Conservation (phyloP, 139 green algal genomes). For the Tetradesmus obliquus region DNA sequence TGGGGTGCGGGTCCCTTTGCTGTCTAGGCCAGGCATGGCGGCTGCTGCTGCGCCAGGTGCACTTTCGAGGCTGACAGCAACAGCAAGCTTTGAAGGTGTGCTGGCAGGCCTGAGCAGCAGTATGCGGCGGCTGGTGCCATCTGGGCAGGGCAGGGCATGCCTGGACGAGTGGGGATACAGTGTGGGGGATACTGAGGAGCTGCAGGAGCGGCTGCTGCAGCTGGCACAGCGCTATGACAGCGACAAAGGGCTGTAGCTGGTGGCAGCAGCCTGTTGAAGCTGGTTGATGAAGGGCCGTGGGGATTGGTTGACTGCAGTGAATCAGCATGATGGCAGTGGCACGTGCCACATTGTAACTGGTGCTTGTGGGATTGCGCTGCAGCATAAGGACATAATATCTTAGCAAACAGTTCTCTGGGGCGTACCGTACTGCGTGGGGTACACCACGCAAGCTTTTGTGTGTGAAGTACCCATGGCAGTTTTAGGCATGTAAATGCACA, state of each 20-base stretch:
- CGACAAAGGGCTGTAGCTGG: neutral
- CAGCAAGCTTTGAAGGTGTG: conserved; percentile 35
- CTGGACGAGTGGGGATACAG: conserved; percentile 45
- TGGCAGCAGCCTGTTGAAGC: too few relatives aligned
- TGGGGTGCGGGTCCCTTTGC: neutral
- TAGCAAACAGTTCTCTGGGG: too few relatives aligned
- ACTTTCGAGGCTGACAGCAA: conserved; percentile 45
- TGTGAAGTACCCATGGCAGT: too few relatives aligned
- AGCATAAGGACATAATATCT: too few relatives aligned
- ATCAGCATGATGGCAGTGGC: too few relatives aligned
- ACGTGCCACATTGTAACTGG: too few relatives aligned
- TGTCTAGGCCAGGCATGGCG: neutral
- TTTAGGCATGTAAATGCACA: too few relatives aligned
- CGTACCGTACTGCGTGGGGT: too few relatives aligned
- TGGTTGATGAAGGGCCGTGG: too few relatives aligned
- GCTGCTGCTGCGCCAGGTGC: neutral
- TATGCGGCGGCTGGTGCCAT: neutral
- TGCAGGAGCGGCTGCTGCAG: conserved; percentile 18
- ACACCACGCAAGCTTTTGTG: too few relatives aligned
- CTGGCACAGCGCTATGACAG: neutral
- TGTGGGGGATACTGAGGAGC: conserved; percentile 8
- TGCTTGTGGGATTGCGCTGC: too few relatives aligned
- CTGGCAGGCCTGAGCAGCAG: neutral
- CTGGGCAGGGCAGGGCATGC: neutral
- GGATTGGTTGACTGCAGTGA: too few relatives aligned